Evolutionary conservation across 345 rosid genomes (phyloP), one percentile per base, ranked within the genome.

Genomic region (Sonneratia alba): DNA sequence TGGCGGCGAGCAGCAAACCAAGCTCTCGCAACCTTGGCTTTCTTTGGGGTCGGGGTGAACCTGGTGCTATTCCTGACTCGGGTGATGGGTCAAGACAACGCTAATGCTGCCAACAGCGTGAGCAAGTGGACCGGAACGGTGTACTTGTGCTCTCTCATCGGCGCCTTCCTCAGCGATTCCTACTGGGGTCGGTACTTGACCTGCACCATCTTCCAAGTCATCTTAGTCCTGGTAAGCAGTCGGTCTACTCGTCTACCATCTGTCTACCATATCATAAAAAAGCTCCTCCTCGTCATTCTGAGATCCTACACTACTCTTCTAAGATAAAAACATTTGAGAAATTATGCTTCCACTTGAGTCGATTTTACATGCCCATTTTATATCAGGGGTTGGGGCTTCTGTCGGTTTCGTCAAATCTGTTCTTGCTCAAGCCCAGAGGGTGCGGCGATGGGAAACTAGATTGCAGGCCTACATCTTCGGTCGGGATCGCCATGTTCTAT

Each of bases 401-500:
- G 11, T 78, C 87, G 4, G n/a, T 84, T 27, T 70, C 76, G 0
- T 78, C 87, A 0, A 67, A 74, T 64, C 14, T 80, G 40, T 78
- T 78, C 73, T 19, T 84, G 77, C 73, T 80, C 51, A 78, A 68
- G 48, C 87, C 87, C 43, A 27, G 48, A 9, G 83, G 82, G 7
- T 84, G 87, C 36, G 87, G 87, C 2, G 84, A 84, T 61, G 83
- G 82, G 36, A 16, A 21, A 22, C n/a, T 62, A 14, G 36, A 36
- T 3, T 84, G 87, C 73, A 16, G 0, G 14, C 79, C 76, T 0
- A 8, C 80, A 16, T 77, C 85, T 2, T 15, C 79, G 1, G 36
- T 49, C 3, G 82, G 82, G 38, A 49, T 70, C 36, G 75, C 67
- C 11, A 40, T 78, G 22, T 82, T 84, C 73, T 81, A 80, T 65